These are phyloP conservation scores for Acanthamoeba lugdunensis DNA, from an alignment of 208 protist species.

Conservation along the genomic window DNA sequence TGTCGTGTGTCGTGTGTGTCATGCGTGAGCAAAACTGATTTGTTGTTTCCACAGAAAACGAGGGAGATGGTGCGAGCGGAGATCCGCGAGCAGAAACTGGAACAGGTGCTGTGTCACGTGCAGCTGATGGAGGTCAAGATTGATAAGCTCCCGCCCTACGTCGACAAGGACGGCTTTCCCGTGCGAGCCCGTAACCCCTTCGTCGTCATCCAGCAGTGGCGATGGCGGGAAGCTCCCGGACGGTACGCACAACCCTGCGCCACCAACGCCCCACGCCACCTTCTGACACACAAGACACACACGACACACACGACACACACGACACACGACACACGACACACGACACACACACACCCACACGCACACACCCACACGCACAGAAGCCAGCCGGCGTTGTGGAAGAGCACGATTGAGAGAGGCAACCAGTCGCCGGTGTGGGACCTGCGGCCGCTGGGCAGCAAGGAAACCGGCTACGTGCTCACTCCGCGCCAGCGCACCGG, in stretches of 20 bases:
- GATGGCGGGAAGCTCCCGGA: neutral
- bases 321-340: neutral
- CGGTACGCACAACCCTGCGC: neutral
- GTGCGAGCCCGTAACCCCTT: neutral
- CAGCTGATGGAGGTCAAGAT: neutral
- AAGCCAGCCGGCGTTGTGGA: slow-evolving; percentile 18
- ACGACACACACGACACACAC: neutral
- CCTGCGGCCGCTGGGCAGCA: slow-evolving; percentile 30
- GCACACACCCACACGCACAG: neutral
- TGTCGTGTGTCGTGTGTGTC: neutral
- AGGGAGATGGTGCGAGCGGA: neutral
- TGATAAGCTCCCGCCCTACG: neutral
- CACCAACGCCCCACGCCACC: neutral
- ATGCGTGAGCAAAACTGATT: neutral
- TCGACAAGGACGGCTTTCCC: slow-evolving; percentile 27
- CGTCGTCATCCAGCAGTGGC: slow-evolving; percentile 39
- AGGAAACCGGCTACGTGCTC: slow-evolving; percentile 36
- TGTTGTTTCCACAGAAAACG: neutral
- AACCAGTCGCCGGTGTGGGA: slow-evolving; percentile 14
- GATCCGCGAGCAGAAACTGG: slow-evolving; percentile 47
- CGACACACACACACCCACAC: neutral
- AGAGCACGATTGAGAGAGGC: slow-evolving; percentile 1
- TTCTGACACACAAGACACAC: too few species aligned
- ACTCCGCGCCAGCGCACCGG: neutral
- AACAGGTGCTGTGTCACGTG: slow-evolving; percentile 38